phyloP scores from a whole-genome alignment of 306 rosid species.

The Sicyos edulis region DNA sequence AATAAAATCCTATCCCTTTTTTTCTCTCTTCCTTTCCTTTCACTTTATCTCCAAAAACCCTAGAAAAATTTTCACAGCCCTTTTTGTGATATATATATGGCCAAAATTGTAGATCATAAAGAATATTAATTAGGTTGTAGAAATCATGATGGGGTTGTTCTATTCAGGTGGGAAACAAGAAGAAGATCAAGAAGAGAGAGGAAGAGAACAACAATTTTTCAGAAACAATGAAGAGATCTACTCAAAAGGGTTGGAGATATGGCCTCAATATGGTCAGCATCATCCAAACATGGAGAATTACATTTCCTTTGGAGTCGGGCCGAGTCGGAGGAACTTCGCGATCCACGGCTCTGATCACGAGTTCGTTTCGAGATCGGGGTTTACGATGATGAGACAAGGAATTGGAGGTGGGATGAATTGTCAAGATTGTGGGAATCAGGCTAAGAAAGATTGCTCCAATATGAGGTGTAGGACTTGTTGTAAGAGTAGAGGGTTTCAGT shows the following conservation, averaged over 20 bases:
- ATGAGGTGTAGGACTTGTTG: constrained; percentile 68
- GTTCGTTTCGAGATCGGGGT: constrained; percentile 38
- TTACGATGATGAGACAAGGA: constrained; percentile 45
- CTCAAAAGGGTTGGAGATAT: constrained; percentile 48
- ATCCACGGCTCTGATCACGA: constrained; percentile 42
- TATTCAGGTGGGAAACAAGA: constrained; percentile 48
- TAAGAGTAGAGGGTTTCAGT: constrained; percentile 68
- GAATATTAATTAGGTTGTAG: constrained; percentile 28
- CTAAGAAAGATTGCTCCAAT: constrained; percentile 58
- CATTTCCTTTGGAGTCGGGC: constrained; percentile 59
- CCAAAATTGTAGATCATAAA: neutral
- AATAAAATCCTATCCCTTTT: neutral
- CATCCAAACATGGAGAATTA: constrained; percentile 31
- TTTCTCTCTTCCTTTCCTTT: neutral
- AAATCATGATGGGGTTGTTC: constrained; percentile 38
- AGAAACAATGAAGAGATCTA: constrained; percentile 55
- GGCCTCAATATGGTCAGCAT: constrained; percentile 37
- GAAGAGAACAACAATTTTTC: constrained; percentile 31
- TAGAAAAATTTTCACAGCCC: neutral
- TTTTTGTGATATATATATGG: constrained; percentile 11
- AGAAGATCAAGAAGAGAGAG: constrained; percentile 1
- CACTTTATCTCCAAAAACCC: neutral
- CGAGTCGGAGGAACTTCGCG: constrained; percentile 28
- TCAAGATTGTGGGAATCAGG: constrained; percentile 71
- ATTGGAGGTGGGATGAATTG: constrained; percentile 42